A percentile compares a stretch with the other conserved stretches of the same genome.
These are phyloP conservation scores for Neonectria faginata DNA, from an alignment of 2,329 filamentous ascomycete genomes.

Conservation along the genomic window DNA sequence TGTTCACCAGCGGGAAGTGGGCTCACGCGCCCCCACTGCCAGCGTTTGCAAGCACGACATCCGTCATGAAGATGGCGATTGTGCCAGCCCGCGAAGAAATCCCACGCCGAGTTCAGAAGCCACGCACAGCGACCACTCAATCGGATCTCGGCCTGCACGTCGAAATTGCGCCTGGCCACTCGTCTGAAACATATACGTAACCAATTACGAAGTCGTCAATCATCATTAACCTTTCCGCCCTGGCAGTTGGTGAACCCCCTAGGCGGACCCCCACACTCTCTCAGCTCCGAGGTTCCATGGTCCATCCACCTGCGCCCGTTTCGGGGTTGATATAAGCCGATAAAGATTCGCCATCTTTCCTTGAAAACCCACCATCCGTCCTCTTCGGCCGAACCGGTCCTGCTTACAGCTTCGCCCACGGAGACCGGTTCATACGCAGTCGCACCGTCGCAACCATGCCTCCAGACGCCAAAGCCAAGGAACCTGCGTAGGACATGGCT, in stretches of 20 bases:
- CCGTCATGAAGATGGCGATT: constrained; percentile 39
- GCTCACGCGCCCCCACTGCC: constrained; percentile 31
- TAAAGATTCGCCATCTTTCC: constrained; percentile 3
- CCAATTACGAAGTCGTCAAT: constrained; percentile 20
- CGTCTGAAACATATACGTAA: constrained; percentile 24
- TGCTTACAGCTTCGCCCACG: constrained; percentile 46
- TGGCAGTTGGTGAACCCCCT: constrained; percentile 6
- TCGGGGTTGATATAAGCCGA: constrained; percentile 2
- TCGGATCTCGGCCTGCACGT: constrained; percentile 24
- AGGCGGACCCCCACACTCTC: constrained; percentile 18
- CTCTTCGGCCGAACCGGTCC: constrained; percentile 4
- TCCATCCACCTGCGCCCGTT: constrained; percentile 15
- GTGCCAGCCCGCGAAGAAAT: constrained; percentile 17
- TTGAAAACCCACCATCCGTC: constrained; percentile 19
- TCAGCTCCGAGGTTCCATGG: neutral
- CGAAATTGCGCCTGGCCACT: constrained; percentile 12
- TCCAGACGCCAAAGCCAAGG: constrained; percentile 60
- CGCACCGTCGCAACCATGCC: constrained; percentile 57
- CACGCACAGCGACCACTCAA: neutral
- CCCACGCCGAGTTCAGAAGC: constrained; percentile 9
- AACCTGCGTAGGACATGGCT: constrained; percentile 70
- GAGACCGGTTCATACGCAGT: constrained; percentile 54
- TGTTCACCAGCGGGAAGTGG: constrained; percentile 38
- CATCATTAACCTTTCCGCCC: neutral
- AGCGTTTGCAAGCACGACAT: constrained; percentile 41